These are phyloP conservation scores for rapeseed (Brassica napus) DNA, from an alignment of 345 rosid genomes.

Conservation along the genomic window Da-Ae NC_063452.1:14351501-14352000, in stretches of 20 bases:
- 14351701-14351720: slow-evolving; percentile 65
- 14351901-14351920: slow-evolving; percentile 58
- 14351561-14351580: background rate
- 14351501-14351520: background rate
- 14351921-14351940: background rate
- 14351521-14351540: background rate
- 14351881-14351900: slow-evolving; percentile 65
- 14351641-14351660: slow-evolving; percentile 79
- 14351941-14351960: background rate
- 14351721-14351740: slow-evolving; percentile 51
- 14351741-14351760: slow-evolving; percentile 68
- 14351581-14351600: background rate
- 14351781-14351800: background rate
- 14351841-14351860: slow-evolving; percentile 75
- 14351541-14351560: background rate
- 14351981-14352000: slow-evolving; percentile 62
- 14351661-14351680: slow-evolving; percentile 68
- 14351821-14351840: slow-evolving; percentile 71
- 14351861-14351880: slow-evolving; percentile 62
- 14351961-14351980: slow-evolving; percentile 64
- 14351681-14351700: slow-evolving; percentile 81
- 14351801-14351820: background rate
- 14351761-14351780: slow-evolving; percentile 37
- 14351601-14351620: background rate
- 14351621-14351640: slow-evolving; percentile 60